Percentiles rank a stretch among this genome's conserved stretches.
Conservation (phyloP, 257 asterid genomes). For the Gentiana straminea region DNA sequence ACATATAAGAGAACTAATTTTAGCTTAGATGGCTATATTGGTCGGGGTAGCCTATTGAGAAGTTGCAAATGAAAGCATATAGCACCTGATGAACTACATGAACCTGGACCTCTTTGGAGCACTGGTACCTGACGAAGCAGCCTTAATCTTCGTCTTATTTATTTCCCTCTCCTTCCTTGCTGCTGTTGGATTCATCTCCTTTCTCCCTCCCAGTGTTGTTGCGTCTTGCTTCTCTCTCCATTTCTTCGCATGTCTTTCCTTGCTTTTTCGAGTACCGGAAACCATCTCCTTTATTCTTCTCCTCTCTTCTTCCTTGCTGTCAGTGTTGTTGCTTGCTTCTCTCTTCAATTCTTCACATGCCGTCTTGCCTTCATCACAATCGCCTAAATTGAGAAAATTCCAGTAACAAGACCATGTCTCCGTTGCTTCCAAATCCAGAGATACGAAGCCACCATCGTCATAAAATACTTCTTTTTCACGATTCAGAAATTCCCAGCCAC, state of each 20-base stretch:
- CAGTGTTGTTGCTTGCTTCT: constrained; percentile 38
- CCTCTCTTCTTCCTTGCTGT: constrained; percentile 45
- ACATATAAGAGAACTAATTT: too few species aligned
- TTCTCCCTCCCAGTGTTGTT: constrained; percentile 56
- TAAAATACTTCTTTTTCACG: too few species aligned
- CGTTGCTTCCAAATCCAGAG: constrained; percentile 49
- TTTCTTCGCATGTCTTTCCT: constrained; percentile 78
- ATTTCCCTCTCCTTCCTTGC: constrained; percentile 62
- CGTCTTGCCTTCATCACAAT: constrained; percentile 60
- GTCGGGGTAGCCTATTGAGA: too few species aligned
- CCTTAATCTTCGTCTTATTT: constrained; percentile 47
- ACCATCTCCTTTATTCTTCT: constrained; percentile 50
- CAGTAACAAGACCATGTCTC: constrained; percentile 56
- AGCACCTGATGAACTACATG: too few species aligned
- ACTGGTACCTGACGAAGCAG: constrained; percentile 26
- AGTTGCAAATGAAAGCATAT: too few species aligned
- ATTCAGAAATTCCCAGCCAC: constrained; percentile 85
- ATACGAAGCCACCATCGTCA: too few species aligned
- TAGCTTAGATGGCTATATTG: too few species aligned
- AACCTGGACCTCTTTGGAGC: constrained; percentile 38
- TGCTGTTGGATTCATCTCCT: constrained; percentile 62
- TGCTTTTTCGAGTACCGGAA: too few species aligned
- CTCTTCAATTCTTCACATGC: constrained; percentile 67
- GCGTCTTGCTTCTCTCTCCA: constrained; percentile 76
- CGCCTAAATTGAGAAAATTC: constrained; percentile 49